Conservation (phyloP, 2,329 filamentous ascomycete genomes). For the Ilyonectria sp. region DNA sequence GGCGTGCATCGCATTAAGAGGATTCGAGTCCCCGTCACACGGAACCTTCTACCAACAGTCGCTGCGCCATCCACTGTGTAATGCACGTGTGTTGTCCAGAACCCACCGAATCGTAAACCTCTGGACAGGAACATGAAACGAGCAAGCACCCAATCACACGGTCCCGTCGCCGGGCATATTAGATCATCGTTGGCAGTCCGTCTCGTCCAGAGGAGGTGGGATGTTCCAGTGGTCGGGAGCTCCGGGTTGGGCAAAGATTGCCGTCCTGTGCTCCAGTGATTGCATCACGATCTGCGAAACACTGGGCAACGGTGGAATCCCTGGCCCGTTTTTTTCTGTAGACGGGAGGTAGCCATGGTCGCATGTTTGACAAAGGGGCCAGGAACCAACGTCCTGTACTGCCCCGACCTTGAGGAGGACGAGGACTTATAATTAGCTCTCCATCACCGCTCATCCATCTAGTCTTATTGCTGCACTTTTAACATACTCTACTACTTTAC, state of each 20-base stretch:
- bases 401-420: not conserved
- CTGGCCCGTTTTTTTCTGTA: slow-evolving; percentile 40
- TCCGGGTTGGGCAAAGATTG: slow-evolving; percentile 9
- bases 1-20: not conserved
- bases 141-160: slow-evolving; percentile 14
- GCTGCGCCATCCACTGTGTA: not conserved
- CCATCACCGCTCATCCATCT: slow-evolving; percentile 2
- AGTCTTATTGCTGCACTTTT: not conserved
- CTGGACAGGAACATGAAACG: slow-evolving; percentile 10
- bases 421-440: slow-evolving; percentile 10
- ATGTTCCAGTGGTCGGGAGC: not conserved
- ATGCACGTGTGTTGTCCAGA: slow-evolving; percentile 19
- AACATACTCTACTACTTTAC: not conserved
- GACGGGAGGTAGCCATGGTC: slow-evolving; percentile 30
- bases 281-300: slow-evolving; percentile 42
- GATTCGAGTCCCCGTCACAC: not conserved
- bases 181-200: not conserved
- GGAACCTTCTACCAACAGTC: not conserved
- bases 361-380: slow-evolving; percentile 36
- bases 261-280: slow-evolving; percentile 27
- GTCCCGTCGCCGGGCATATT: not conserved
- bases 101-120: slow-evolving; percentile 5
- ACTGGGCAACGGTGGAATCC: slow-evolving; percentile 31
- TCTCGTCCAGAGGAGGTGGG: not conserved
- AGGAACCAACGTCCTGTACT: slow-evolving; percentile 12